phyloP scores from a whole-genome alignment of 805 yeast genomes.

The Kluyveromyces wickerhamii region DNA sequence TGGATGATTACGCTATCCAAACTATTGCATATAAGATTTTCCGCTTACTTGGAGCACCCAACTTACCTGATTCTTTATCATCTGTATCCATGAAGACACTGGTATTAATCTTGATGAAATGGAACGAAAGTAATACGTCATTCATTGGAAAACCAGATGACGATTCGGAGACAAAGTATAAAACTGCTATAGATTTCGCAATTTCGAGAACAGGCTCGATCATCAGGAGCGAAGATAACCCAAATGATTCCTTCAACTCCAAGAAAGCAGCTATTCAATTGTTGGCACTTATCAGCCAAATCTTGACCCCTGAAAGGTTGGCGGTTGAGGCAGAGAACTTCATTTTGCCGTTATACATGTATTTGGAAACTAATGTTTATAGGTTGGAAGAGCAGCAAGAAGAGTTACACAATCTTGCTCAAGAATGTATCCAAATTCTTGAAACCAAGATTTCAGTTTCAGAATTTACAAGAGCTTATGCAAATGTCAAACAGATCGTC shows the following conservation, averaged over 20 bases:
- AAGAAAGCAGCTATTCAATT: constrained; percentile 66
- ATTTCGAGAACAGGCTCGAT: constrained; percentile 53
- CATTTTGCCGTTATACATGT: constrained; percentile 47
- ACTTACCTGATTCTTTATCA: constrained; percentile 54
- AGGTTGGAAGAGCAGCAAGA: constrained; percentile 35
- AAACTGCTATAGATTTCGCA: constrained; percentile 31
- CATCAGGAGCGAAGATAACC: constrained; percentile 56
- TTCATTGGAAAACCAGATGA: constrained; percentile 30
- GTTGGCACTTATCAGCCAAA: constrained; percentile 53
- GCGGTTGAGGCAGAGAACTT: constrained; percentile 39
- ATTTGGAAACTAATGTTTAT: constrained; percentile 32
- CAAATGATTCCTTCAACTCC: constrained; percentile 45
- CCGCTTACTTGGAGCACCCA: constrained; percentile 79
- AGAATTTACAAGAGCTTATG: constrained; percentile 52
- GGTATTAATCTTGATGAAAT: constrained; percentile 48
- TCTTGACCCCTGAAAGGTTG: constrained; percentile 38
- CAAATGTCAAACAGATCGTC: constrained; percentile 56
- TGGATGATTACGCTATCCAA: constrained; percentile 47
- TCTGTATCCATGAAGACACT: constrained; percentile 59
- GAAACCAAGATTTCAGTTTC: constrained; percentile 66
- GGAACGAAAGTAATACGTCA: constrained; percentile 43
- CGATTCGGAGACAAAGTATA: constrained; percentile 17
- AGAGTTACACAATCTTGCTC: constrained; percentile 45
- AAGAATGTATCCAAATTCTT: constrained; percentile 61
- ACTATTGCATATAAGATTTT: constrained; percentile 57